These are phyloP conservation scores for Leishmania martiniquensis DNA, from an alignment of 208 protist species.

Conservation along the genomic window DNA sequence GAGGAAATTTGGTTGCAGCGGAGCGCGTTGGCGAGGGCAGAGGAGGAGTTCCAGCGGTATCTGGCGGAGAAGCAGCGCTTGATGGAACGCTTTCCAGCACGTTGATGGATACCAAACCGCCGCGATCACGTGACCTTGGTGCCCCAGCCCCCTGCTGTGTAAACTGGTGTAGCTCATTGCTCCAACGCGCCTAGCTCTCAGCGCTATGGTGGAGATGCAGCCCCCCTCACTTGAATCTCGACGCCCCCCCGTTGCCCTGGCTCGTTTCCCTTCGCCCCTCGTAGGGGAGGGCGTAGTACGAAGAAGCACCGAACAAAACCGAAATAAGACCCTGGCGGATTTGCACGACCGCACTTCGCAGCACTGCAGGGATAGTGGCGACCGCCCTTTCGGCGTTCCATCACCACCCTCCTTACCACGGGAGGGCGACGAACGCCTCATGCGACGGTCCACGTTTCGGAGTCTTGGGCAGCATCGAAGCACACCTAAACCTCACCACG, in stretches of 20 bases:
- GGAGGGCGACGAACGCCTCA: too few species aligned
- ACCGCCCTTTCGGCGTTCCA: neutral
- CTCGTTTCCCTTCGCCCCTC: too few species aligned
- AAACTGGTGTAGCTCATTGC: neutral
- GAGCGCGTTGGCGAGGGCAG: slow-evolving; percentile 38
- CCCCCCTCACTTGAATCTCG: too few species aligned
- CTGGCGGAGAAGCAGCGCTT: slow-evolving; percentile 42
- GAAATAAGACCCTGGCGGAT: neutral
- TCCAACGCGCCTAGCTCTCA: neutral
- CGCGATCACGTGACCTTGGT: neutral
- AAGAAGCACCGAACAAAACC: too few species aligned
- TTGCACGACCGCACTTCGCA: neutral
- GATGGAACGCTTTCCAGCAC: neutral
- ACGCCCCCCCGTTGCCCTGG: too few species aligned
- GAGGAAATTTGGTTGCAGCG: slow-evolving; percentile 57
- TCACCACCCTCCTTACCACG: too few species aligned
- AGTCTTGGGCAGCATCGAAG: too few species aligned
- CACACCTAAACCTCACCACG: too few species aligned
- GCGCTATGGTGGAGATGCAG: too few species aligned
- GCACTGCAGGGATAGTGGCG: neutral
- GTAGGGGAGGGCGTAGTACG: too few species aligned
- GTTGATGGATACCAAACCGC: neutral
- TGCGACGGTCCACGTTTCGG: too few species aligned
- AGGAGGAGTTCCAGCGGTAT: slow-evolving; percentile 51
- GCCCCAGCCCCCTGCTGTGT: neutral